These are phyloP conservation scores for Boletales sp. DNA, from an alignment of 768 basidiomycete genomes.

Conservation along the genomic window DNA sequence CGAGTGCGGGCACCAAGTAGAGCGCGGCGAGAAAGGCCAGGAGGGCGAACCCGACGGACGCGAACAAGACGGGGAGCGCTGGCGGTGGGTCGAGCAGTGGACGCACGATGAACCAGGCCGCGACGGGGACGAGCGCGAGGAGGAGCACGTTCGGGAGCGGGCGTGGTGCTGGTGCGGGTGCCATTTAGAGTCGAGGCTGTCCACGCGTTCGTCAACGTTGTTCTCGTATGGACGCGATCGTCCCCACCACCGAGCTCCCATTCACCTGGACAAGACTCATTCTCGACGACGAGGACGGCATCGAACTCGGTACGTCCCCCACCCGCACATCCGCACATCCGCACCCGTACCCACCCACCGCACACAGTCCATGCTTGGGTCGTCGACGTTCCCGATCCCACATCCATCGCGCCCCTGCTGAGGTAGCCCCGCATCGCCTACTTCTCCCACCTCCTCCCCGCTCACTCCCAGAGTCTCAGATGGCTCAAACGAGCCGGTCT, in stretches of 20 bases:
- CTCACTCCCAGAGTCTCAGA: conserved; percentile 35
- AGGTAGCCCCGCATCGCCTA: conserved; percentile 38
- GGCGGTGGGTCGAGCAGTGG: conserved; percentile 70
- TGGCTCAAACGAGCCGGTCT: conserved; percentile 66
- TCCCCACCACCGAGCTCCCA: conserved; percentile 60
- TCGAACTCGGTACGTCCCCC: conserved; percentile 35
- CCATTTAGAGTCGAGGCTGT: conserved; percentile 9
- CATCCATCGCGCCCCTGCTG: conserved; percentile 56
- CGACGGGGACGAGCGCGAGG: conserved; percentile 60
- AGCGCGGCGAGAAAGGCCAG: conserved; percentile 76
- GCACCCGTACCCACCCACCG: not conserved
- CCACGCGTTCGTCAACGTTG: too few species aligned
- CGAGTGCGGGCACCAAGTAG: conserved; percentile 80
- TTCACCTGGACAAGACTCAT: conserved; percentile 59
- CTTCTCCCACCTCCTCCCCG: not conserved
- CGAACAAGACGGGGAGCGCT: conserved; percentile 68
- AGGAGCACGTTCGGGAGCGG: conserved; percentile 52
- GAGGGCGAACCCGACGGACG: conserved; percentile 79
- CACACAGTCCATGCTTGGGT: conserved; percentile 69
- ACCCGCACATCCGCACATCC: not conserved
- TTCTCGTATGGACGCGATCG: conserved; percentile 40
- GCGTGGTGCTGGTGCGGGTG: conserved; percentile 36
- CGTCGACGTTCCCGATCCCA: conserved; percentile 65
- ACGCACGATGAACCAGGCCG: conserved; percentile 68
- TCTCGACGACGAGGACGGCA: conserved; percentile 59